Evolutionary conservation across 2,329 filamentous ascomycete species (phyloP), one percentile per base, ranked within the genome.

Genomic region (Aureobasidium vineae): DNA sequence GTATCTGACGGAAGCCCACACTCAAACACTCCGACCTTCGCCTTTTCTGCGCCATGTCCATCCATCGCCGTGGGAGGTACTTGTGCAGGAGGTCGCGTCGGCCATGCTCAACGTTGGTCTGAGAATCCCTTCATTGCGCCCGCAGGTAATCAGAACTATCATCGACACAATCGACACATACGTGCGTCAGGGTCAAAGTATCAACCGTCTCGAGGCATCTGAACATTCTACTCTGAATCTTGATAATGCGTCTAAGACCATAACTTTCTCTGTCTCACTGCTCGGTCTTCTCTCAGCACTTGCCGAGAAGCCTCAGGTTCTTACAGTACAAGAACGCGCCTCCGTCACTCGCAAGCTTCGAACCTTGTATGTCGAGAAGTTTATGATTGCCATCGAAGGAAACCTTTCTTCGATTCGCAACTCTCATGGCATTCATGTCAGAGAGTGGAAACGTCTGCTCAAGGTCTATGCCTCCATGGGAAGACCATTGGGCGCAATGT

Each of bases 401-500:
- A 90, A 92, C 10, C 89, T 97, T 67, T 97, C 94, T 10, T 92
- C 91, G 10, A 90, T 98, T 70, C 89, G 94, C 65, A 96, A 96
- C 77, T 85, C 89, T 2, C 87, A 86, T 70, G 84, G 84, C 33
- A 80, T 86, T 28, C 88, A 90, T 69, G 81, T 91, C 23, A 90
- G 88, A 73, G 90, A 97, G 70, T 99, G 95, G 95, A 96, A 90
- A 78, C 87, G 89, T 70, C 92, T 91, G 77, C 80, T 91, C 66
- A 90, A 89, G 52, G 90, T 93, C 68, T 99, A 98, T 78, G 87
- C 91, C 33, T 85, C 88, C 19, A 84, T 86, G 67, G 90, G 90
- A 11, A 86, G 91, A 23, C 94, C 96, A 0, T 80, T 99, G 50
- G 92, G 95, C 11, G 92, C 93, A 15, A 95, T 97, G 89, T 84